Evolutionary conservation across 73 alveolate genomes (phyloP), one percentile per base, ranked within the genome.

Genomic region (Paramecium biaurelia): DNA sequence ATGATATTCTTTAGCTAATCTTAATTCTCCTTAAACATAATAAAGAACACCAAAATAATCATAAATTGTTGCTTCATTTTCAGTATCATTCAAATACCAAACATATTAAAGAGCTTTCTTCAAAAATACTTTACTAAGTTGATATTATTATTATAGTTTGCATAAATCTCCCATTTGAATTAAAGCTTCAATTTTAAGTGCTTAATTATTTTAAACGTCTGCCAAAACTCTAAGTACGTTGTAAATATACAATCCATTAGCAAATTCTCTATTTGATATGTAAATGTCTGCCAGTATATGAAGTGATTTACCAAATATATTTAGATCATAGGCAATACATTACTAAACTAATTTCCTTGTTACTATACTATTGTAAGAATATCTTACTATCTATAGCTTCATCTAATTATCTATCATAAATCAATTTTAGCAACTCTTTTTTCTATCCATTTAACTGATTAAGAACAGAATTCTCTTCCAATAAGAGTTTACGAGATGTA

Each of bases 61-160:
- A 43, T 79, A 79, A 24, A 79, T 79, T 42, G 70, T 42, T 58
- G 63, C 42, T 24, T 79, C 90, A 7, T 34, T 45, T 45, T 79
- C 90, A 41, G 47, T 42, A 45, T 79, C 90, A 24, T 34, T 34
- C n/a, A 79, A 2, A 23, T 42, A 79, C 90, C 90, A 79, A 20
- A 79, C 72, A 79, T 79, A 79, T 45, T 79, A 24, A 24, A 79
- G 74, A 7, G 90, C 90, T 79, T 79, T 79, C 49, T 79, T 79
- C 5, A 79, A 18, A 63, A 79, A 79, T 21, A 79, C 10, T n/a
- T 79, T 79, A 76, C 90, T 43, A 20, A 30, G 76, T 8, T 43
- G 47, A 45, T 79, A 79, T 34, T 8, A 20, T 24, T 79, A 23
- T 28, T 43, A 63, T 38, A 79, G 18, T 34, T 79, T 79, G 28